These are phyloP conservation scores for Blastomyces parvus DNA, from an alignment of 2,329 filamentous ascomycete genomes.

Conservation along the genomic window DNA sequence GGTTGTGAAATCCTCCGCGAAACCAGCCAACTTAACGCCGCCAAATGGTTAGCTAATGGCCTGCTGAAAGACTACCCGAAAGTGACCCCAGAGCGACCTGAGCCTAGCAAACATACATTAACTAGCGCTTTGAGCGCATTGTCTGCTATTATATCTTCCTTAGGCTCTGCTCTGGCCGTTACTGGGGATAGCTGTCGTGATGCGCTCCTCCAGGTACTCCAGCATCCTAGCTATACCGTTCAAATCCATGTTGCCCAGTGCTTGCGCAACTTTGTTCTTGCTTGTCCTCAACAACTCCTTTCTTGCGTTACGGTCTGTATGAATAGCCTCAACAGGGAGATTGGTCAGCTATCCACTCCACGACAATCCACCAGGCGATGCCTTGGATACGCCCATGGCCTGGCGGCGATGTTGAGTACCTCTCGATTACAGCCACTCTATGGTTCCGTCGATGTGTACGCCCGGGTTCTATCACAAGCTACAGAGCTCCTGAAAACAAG, in stretches of 20 bases:
- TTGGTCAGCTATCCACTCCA: slow-evolving; percentile 64
- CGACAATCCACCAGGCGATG: slow-evolving; percentile 74
- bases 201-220: slow-evolving; percentile 75
- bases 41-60: slow-evolving; percentile 72
- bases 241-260: slow-evolving; percentile 84
- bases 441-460: slow-evolving; percentile 91
- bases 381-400: slow-evolving; percentile 80
- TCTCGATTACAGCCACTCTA: slow-evolving; percentile 82
- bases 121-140: slow-evolving; percentile 71
- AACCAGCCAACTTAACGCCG: slow-evolving; percentile 74
- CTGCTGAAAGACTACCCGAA: slow-evolving; percentile 92
- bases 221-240: slow-evolving; percentile 93
- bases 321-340: slow-evolving; percentile 84
- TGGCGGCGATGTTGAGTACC: slow-evolving; percentile 83
- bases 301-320: slow-evolving; percentile 90
- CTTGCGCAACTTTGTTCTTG: slow-evolving; percentile 75
- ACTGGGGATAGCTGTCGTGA: slow-evolving; percentile 81
- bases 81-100: slow-evolving; percentile 71
- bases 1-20: slow-evolving; percentile 77
- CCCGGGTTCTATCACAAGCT: slow-evolving; percentile 79
- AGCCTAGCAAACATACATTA: slow-evolving; percentile 79
- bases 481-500: slow-evolving; percentile 88
- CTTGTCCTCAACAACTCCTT: slow-evolving; percentile 83
- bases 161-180: slow-evolving; percentile 71
- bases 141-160: slow-evolving; percentile 62